Base-by-base conservation (phyloP, 2,329 filamentous ascomycete species). In the Esteya vermicola region DNA sequence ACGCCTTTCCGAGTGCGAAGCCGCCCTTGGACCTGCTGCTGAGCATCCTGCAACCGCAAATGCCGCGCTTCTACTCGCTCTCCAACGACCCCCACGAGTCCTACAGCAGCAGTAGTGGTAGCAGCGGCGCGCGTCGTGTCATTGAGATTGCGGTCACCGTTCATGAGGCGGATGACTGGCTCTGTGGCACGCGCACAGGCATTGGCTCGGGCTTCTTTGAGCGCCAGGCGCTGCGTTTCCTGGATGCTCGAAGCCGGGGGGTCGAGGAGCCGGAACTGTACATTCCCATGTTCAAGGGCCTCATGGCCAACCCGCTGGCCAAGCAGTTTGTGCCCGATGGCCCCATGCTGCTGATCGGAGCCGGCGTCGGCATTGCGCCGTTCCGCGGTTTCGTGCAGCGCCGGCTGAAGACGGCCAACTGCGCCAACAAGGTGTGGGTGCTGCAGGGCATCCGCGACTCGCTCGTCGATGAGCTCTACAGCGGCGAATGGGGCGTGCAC, bases 361-460 rank as follows among this genome's bases (percentile, higher is more conserved):
- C 91, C 5, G 91, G 91, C 41, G 91, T 98, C 19, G 91, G 91
- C 47, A 89, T 98, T 59, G 91, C 91, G 10, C 91, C 91, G 0
- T 98, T 98, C 78, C 79, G 91, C 36, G 91, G 91, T 43, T 98
- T 98, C 58, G 93, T 98, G 33, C 84, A 96, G 63, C 85, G 93
- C 44, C 75, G 88, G 12, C 70, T 95, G 42, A 89, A 89, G 69
- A 91, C 86, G 46, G 88, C 88, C 54, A 95, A 93, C 62, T 94
- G 88, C 55, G 86, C 85, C 47, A 95, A 95, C 68, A 95, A 95
- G 64, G 89, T 95, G 52, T 95, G 88, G 88, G 84, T 95, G 34
- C 73, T 95, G 33, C 88, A 95, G 62, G 88, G 88, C 30, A 78
- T 94, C 34, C 81, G 88, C n/a, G 91, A 98, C 61, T 86, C 83